These are phyloP conservation scores for Ziziphus jujuba DNA, from an alignment of 306 rosid genomes.

Conservation along the genomic window DNA sequence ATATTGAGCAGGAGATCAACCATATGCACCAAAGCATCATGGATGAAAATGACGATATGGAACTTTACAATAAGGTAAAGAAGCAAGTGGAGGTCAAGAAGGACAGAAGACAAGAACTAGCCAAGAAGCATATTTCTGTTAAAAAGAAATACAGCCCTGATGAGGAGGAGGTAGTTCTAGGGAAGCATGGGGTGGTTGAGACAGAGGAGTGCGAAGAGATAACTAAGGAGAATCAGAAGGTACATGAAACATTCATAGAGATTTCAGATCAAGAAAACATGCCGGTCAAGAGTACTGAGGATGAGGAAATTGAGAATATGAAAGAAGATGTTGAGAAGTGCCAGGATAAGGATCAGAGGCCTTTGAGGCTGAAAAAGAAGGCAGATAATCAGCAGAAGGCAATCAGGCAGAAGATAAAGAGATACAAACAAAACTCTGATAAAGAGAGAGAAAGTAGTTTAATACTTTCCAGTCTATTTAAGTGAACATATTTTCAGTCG, in stretches of 20 bases:
- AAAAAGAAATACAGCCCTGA: slow-evolving; percentile 22
- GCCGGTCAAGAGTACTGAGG: slow-evolving; percentile 19
- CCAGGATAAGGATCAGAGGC: slow-evolving; percentile 18
- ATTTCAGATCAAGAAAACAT: slow-evolving; percentile 19
- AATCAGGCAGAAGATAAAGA: neutral
- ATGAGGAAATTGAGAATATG: slow-evolving; percentile 25
- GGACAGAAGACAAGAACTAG: slow-evolving; percentile 27
- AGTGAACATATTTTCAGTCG: slow-evolving; percentile 18
- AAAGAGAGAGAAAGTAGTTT: slow-evolving; percentile 17
- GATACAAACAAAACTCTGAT: neutral
- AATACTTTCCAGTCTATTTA: slow-evolving; percentile 54
- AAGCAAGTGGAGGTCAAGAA: slow-evolving; percentile 26
- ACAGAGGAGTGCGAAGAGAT: slow-evolving; percentile 20
- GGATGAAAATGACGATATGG: slow-evolving; percentile 23
- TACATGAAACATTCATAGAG: slow-evolving; percentile 20
- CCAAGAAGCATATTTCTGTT: slow-evolving; percentile 45
- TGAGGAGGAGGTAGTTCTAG: slow-evolving; percentile 21
- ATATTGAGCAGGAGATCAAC: slow-evolving; percentile 35
- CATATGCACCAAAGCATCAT: slow-evolving; percentile 20
- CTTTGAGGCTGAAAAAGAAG: slow-evolving; percentile 26
- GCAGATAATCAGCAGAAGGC: neutral
- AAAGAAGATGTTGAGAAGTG: slow-evolving; percentile 16
- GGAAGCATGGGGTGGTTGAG: slow-evolving; percentile 19
- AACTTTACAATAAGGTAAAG: slow-evolving; percentile 31
- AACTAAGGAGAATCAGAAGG: slow-evolving; percentile 18